Evolutionary conservation across 139 green algal species (phyloP), one percentile per base, ranked within the genome.

Genomic region (Chlamydomonas sp.): DNA sequence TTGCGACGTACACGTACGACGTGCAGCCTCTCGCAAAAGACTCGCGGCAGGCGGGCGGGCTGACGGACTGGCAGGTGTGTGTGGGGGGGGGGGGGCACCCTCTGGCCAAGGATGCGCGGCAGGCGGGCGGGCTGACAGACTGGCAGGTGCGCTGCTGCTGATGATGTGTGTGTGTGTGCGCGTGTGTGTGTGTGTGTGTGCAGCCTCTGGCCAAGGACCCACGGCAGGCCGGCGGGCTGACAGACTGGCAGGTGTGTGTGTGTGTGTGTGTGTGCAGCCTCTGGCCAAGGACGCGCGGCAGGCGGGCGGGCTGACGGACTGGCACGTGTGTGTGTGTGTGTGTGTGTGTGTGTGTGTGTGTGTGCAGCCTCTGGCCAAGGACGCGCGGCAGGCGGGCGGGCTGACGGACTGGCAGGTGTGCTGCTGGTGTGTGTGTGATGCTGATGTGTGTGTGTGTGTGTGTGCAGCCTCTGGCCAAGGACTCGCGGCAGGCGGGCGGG

Each of bases 1-100:
- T 79, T 3, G 28, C 47, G 35, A 74, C 73, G 1, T 72, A 75
- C 43, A 39, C 36, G n/a, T 66, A 72, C n/a, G 67, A 71, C 29
- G 63, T 79, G 66, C n/a, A 63, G 47, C 66, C 66, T 2, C 48
- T 72, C 3, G n/a, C n/a, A n/a, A n/a, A 54, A 54, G 16, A 54
- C 43, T 54, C 16, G 43, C 43, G 43, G 43, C 43, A 13, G 13
- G 20, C 16, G 16, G 20, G 20, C 20, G 43, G 43, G 16, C 43
- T 54, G 16, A 54, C 20, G 13, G 43, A 54, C 43, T 54, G 43
- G 43, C 43, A 54, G 16, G 20, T 20, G 20, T 54, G 43, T 54
- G 43, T 54, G 43, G 43, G 13, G 16, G 20, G 13, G 43, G 43
- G 43, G 37, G 36, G 31, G 6, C 13, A 58, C 24, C 6, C 36